phyloP scores from a whole-genome alignment of 176 grass and related monocot genomes.

The Avena sativa region DNA sequence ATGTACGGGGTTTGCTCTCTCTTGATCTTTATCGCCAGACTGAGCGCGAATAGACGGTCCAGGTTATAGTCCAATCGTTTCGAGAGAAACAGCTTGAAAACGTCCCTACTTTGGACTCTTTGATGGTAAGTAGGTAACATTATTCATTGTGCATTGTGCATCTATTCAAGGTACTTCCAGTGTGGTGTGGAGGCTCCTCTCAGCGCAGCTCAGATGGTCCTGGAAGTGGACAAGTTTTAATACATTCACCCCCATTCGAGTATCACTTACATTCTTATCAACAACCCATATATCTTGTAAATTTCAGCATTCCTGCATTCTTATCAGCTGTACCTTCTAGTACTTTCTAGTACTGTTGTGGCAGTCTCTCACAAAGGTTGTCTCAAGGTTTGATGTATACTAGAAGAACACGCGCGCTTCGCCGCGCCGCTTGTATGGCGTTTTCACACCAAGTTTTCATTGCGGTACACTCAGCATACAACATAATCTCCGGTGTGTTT shows the following conservation, averaged over 20 bases:
- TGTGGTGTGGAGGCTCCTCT: slow-evolving; percentile 92
- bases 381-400: too few relatives aligned
- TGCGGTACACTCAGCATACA: too few relatives aligned
- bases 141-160: slow-evolving; percentile 10
- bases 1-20: too few relatives aligned
- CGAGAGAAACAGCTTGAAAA: too few relatives aligned
- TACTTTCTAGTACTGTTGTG: slow-evolving; percentile 47
- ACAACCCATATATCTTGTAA: slow-evolving; percentile 4
- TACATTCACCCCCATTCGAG: slow-evolving; percentile 39
- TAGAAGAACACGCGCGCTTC: too few relatives aligned
- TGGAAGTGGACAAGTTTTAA: slow-evolving; percentile 89
- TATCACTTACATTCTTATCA: slow-evolving; percentile 34
- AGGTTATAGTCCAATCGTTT: too few relatives aligned
- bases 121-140: slow-evolving; percentile 80
- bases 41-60: too few relatives aligned
- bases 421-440: too few relatives aligned
- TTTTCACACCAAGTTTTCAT: too few relatives aligned
- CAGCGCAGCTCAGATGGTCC: slow-evolving; percentile 78
- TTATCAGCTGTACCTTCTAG: slow-evolving; percentile 47
- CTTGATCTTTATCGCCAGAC: too few relatives aligned
- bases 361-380: too few relatives aligned
- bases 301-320: slow-evolving; percentile 40
- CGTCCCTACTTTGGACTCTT: slow-evolving; percentile 78
- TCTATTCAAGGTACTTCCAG: slow-evolving; percentile 56
- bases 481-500: too few relatives aligned